Evolutionary conservation across 2,329 filamentous ascomycete species (phyloP).

Genomic region (Polychaeton citri): DNA sequence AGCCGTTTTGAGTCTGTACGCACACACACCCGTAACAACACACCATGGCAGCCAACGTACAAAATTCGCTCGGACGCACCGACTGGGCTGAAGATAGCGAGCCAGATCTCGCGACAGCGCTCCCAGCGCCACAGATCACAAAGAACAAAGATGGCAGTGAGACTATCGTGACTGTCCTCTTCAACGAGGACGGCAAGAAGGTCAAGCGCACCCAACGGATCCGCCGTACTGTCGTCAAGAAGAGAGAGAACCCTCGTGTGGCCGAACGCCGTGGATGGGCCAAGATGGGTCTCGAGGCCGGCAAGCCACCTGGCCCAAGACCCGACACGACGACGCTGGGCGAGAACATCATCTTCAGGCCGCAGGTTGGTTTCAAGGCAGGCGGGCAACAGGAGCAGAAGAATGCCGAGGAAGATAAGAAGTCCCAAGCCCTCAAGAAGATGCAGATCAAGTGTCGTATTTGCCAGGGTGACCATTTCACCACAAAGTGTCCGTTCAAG

Average conservation of each 20-base stretch:
- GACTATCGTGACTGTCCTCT: constrained; percentile 78
- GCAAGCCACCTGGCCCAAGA: constrained; percentile 69
- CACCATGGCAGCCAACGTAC: constrained; percentile 18
- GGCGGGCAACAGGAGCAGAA: constrained; percentile 64
- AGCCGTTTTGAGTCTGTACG: no score
- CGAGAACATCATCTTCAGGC: constrained; percentile 97
- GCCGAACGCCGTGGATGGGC: constrained; percentile 85
- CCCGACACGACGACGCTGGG: constrained; percentile 83
- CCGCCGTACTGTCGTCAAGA: constrained; percentile 79
- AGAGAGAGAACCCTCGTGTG: constrained; percentile 93
- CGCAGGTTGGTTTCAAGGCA: constrained; percentile 85
- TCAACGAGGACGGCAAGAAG: constrained; percentile 89
- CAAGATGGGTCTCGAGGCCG: constrained; percentile 86
- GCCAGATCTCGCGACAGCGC: constrained; percentile 62
- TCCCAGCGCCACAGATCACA: constrained; percentile 78
- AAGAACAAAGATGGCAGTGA: constrained; percentile 98
- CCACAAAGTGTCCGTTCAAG: constrained; percentile 97
- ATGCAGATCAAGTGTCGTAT: constrained; percentile 99
- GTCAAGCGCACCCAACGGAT: constrained; percentile 96
- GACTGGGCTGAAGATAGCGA: constrained; percentile 93
- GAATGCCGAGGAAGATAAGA: constrained; percentile 54
- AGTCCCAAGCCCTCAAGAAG: constrained; percentile 68
- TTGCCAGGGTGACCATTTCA: constrained; percentile 98
- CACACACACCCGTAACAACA: constrained; percentile 2
- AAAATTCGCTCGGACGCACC: constrained; percentile 31